Conservation (phyloP, 2,329 filamentous ascomycete genomes). For the Fusarium solani-melongenae region DNA sequence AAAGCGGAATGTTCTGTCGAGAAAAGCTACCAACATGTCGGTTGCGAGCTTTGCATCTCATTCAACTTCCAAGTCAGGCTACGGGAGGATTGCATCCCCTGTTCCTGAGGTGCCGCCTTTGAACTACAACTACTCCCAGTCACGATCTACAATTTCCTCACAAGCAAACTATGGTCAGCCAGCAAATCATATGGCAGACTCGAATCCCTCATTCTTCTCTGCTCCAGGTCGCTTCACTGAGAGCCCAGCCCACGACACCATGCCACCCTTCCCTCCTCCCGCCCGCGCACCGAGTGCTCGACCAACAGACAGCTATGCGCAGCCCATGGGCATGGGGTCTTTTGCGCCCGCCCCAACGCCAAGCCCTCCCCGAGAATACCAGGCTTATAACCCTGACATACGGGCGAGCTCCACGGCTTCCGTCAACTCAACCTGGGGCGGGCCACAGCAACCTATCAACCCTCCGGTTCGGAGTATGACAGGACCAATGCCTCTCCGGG, state of each 20-base stretch:
- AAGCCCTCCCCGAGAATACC: conserved; percentile 36
- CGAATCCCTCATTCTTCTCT: conserved; percentile 7
- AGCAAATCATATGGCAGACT: conserved; percentile 23
- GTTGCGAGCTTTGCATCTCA: conserved; percentile 72
- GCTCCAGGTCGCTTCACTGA: conserved; percentile 42
- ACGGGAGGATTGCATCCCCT: conserved; percentile 52
- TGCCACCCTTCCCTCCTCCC: conserved; percentile 49
- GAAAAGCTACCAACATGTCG: conserved; percentile 67
- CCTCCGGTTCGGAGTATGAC: conserved; percentile 54
- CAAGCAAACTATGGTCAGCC: conserved; percentile 47
- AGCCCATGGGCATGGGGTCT: conserved; percentile 24
- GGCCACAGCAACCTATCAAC: conserved; percentile 39
- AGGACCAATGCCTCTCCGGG: conserved; percentile 48
- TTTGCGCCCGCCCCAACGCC: conserved; percentile 5
- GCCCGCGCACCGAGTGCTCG: conserved; percentile 47
- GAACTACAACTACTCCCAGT: conserved; percentile 42
- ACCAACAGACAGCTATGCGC: conserved; percentile 46
- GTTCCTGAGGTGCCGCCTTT: conserved; percentile 49
- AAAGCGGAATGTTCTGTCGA: conserved; percentile 59
- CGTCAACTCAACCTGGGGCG: conserved; percentile 37
- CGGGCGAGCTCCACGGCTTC: conserved; percentile 50
- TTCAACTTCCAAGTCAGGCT: conserved; percentile 70
- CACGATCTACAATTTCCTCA: conserved; percentile 51
- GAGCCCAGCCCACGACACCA: conserved; percentile 43
- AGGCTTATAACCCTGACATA: conserved; percentile 47